Conservation (phyloP, 805 yeast genomes). For the Ogataea nonfermentans region DNA sequence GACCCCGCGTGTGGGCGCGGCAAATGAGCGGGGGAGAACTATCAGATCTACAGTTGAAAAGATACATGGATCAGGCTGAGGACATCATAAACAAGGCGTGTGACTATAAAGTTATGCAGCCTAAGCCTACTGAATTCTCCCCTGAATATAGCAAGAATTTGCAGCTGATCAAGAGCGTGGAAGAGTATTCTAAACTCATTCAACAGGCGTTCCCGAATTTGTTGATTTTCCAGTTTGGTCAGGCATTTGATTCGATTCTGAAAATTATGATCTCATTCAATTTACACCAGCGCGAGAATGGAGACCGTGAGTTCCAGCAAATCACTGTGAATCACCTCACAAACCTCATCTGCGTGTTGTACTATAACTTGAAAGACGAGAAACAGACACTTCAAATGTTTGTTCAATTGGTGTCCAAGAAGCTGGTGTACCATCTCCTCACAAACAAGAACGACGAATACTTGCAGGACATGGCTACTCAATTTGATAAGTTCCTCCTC, state of each 20-base stretch:
- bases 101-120: conserved; percentile 25
- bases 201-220: conserved; percentile 31
- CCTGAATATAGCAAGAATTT: conserved; percentile 12
- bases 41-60: conserved; percentile 16
- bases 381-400: conserved; percentile 26
- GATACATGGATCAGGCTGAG: conserved; percentile 20
- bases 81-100: conserved; percentile 30
- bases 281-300: conserved; percentile 13
- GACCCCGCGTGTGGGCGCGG: conserved; percentile 52
- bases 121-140: conserved; percentile 11
- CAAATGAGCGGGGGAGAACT: conserved; percentile 38
- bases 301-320: conserved; percentile 5
- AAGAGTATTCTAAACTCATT: conserved; percentile 23
- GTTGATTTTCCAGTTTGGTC: conserved; percentile 30
- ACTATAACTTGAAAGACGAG: conserved; percentile 26
- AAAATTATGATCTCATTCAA: conserved; percentile 25
- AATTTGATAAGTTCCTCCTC: conserved; percentile 48
- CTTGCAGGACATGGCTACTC: conserved; percentile 39
- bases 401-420: conserved; percentile 26
- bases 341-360: conserved; percentile 29
- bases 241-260: conserved; percentile 30
- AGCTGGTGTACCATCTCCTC: conserved; percentile 26
- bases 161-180: conserved; percentile 21
- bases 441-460: conserved; percentile 18
- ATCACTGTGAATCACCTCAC: conserved; percentile 18